phyloP scores from a whole-genome alignment of 225 moss, liverwort and hornwort species.

The Pseudoscleropodium purum region DNA sequence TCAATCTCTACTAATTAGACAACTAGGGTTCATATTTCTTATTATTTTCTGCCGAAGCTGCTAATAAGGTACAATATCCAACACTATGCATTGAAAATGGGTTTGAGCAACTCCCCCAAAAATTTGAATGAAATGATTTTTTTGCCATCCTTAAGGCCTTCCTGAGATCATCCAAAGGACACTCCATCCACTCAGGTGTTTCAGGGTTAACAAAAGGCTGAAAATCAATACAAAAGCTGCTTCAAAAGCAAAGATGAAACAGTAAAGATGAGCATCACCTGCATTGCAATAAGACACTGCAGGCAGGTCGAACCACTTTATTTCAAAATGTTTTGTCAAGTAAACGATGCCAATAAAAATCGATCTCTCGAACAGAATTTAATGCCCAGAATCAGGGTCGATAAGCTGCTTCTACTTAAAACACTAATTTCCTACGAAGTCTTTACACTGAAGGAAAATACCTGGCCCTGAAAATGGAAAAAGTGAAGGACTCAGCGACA shows the following conservation, averaged over 20 bases:
- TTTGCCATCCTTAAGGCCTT: no score
- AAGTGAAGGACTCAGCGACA: not conserved
- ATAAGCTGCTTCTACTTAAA: not conserved
- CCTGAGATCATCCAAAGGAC: no score
- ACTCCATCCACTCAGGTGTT: not conserved
- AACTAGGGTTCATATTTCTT: no score
- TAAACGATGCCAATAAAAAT: constrained; percentile 1
- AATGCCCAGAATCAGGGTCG: not conserved
- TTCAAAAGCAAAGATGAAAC: not conserved
- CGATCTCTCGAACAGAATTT: not conserved
- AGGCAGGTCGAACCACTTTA: not conserved
- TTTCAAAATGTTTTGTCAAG: not conserved
- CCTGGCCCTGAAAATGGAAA: not conserved
- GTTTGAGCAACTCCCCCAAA: no score
- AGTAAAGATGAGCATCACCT: not conserved
- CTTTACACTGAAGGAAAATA: not conserved
- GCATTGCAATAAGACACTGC: not conserved
- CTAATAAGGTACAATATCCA: no score
- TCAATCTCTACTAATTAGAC: no score
- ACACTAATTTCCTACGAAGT: not conserved
- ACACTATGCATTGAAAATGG: no score
- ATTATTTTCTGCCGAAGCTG: no score
- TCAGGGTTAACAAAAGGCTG: not conserved
- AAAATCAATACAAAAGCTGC: not conserved
- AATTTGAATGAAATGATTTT: no score